A percentile compares a stretch with the other conserved stretches of the same genome.
Conservation (phyloP, 257 asterid genomes). For the Forsythia viridissima region DNA sequence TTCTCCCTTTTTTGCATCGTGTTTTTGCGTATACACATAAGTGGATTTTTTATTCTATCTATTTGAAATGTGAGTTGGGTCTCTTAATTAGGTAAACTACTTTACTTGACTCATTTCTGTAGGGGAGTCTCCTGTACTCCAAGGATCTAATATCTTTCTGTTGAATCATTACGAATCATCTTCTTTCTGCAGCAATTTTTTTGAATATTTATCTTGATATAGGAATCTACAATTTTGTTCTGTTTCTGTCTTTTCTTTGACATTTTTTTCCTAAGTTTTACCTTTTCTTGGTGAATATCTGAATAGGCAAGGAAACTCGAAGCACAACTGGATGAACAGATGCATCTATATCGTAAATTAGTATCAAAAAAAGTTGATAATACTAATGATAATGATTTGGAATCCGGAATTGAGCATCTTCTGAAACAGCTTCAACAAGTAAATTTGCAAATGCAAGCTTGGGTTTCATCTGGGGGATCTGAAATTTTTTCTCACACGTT, state of each 20-base stretch:
- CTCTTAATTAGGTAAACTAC: background rate
- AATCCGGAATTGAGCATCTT: conserved; percentile 74
- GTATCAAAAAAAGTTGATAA: conserved; percentile 64
- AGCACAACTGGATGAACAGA: conserved; percentile 95
- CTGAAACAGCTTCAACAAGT: conserved; percentile 89
- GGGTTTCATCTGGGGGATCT: conserved; percentile 98
- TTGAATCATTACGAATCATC: background rate
- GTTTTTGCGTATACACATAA: background rate
- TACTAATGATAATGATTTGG: conserved; percentile 64
- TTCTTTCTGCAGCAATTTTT: background rate
- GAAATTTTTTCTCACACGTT: conserved; percentile 91
- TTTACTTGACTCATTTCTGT: conserved; percentile 4
- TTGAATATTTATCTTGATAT: background rate
- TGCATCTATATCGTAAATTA: conserved; percentile 81
- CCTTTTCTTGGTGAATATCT: conserved; percentile 15
- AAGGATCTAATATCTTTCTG: background rate
- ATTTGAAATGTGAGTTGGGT: background rate
- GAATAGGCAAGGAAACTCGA: conserved; percentile 88
- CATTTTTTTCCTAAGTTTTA: background rate
- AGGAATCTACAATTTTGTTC: background rate
- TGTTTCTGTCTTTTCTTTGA: conserved; percentile 10
- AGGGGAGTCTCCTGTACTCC: conserved; percentile 3
- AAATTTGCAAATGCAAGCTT: conserved; percentile 91
- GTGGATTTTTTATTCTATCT: conserved; percentile 3
- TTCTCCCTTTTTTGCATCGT: conserved; percentile 3